Base-by-base conservation (phyloP, 345 rosid species). In the Rhizophora mangle region DNA sequence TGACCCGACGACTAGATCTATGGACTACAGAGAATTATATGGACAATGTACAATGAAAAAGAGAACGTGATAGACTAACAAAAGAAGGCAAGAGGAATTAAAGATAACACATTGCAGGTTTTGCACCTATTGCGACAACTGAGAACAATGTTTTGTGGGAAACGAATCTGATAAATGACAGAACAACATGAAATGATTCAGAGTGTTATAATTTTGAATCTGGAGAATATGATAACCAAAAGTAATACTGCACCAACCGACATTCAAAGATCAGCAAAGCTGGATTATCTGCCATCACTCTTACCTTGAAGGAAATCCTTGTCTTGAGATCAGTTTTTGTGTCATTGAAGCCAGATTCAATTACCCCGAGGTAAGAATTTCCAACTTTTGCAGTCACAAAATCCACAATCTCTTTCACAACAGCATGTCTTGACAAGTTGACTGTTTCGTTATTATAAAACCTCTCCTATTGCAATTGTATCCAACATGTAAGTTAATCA, bases 251-350 rank as follows among this genome's bases (percentile, higher is more conserved):
- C 60, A 56, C 5, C 60, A 10, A 27, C 29, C 2, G 9, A 24
- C 16, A 27, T 56, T 56, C 11, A 56, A 20, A 24, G 18, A 56
- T 56, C 30, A 24, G 16, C 16, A 27, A 24, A 56, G 29, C 16
- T 5, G 3, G 49, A 43, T 3, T 11, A 43, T 11, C 5, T 43
- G 49, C 18, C 60, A 56, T 24, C 10, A 5, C 29, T 68, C 79
- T 75, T 74, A 91, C 97, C 96, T 85, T 89, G 83, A 91, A 93
- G 29, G 97, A 89, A 62, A 91, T 80, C 72, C 92, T 83, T 20
- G 97, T 85, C 75, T 81, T 67, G 56, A 85, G 87, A 85, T 91
- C 91, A 66, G 91, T 85, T 49, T 72, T 63, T 10, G 77, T 73
- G 82, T 80, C 78, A 26, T 37, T 71, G 74, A 93, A 88, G 46